Base-by-base conservation (phyloP, 2,329 filamentous ascomycete genomes). In the Orbilia javanica region DNA sequence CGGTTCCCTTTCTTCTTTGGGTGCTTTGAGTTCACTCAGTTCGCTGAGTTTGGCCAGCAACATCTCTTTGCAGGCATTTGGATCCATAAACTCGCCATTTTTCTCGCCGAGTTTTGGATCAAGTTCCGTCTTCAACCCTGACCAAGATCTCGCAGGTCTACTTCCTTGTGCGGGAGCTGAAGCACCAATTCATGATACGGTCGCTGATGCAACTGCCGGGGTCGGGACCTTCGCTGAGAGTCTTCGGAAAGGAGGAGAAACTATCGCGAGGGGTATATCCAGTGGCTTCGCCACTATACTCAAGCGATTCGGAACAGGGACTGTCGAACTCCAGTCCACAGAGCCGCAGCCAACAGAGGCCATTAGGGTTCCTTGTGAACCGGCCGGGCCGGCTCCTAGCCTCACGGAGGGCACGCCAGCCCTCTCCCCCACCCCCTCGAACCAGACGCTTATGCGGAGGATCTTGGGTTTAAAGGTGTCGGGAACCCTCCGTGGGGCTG, bases 391-490 rank as follows among this genome's bases (percentile, higher is more conserved):
- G 60, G 72, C 29, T 52, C 48, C n/a, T 5, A 66, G 72, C 72
- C 60, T 57, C 57, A 48, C 42, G 42, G 60, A 65, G 66, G 65
- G 48, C 27, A 18, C 66, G 36, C 57, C 39, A 42, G 55, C 29
- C 27, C 62, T 67, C 48, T 70, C 65, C 65, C 57, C 65, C 65
- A 70, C 65, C 57, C 53, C 65, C 65, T 76, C 72, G 53, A 70
- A 39, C 50, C 55, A 66, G 48, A 57, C 44, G 39, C 57, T 76
- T 20, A 66, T 70, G 72, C 57, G 72, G 20, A 55, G 11, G 65
- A 66, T 76, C 66, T n/a, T 76, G 65, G 72, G 66, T 65, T 25
- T 42, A 46, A 76, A 76, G 72, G 66, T 76, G 72, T 67, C 68
- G 36, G 72, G 72, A 55, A 76, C 55, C 57, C 72, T 76, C 50